Evolutionary conservation across 139 green algal species (phyloP), one percentile per base, ranked within the genome.

Genomic region (Bryopsis sp.): DNA sequence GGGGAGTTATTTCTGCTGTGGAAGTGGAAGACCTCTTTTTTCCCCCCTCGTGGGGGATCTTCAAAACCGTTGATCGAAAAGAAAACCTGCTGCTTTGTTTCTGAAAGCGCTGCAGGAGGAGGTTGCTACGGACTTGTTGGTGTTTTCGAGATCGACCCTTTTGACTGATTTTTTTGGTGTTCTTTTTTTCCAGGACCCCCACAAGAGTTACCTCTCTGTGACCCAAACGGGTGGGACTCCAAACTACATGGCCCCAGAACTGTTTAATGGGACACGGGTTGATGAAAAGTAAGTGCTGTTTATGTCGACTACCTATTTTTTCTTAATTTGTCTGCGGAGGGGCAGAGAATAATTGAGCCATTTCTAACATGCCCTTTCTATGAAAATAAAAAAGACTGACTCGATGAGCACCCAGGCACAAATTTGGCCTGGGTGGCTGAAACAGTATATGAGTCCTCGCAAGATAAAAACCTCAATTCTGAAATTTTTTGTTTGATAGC

Each of bases 191-290:
- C 72, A 93, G 79, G 88, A 95, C 73, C 88, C 87, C 3, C 72
- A 80, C 63, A 84, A 86, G 63, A 87, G 74, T 61, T 93, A 85
- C 69, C 65, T 95, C 34, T 81, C 74, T 5, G 83, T 92, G n/a
- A 95, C 86, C 0, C 83, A 89, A 33, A 80, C 88, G 28, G 84
- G 86, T 28, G 88, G 88, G 46, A 94, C 80, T 29, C 79, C 79
- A 15, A 79, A 82, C 57, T 82, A 77, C 60, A 79, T 79, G 72
- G 68, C 75, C 0, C 81, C 88, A 1, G 88, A 95, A 80, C 77
- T 89, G 46, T 92, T 95, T 77, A 90, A 88, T 68, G 88, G 83
- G 31, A 82, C 66, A 3, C 75, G 79, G 0, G 74, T 95, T 29
- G 86, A 93, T 63, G 88, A 95, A 47, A 88, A 88, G 54, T 80